Base-by-base conservation (phyloP, 495 filamentous ascomycete genomes). In the Xylaria longipes region DNA sequence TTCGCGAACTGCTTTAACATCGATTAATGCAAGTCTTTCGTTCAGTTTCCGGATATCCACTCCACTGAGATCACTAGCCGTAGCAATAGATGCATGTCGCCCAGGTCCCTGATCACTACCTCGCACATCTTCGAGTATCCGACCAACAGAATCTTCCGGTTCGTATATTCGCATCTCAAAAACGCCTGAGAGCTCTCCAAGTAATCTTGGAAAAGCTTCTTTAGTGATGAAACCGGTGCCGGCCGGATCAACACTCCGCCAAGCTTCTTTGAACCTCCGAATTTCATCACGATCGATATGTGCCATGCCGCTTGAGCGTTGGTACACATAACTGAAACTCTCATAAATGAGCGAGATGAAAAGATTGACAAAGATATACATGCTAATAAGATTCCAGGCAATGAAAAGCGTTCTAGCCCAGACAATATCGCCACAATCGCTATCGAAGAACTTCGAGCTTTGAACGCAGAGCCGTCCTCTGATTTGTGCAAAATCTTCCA, bases 341-440 rank as follows among this genome's bases (percentile, higher is more conserved):
- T 99, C 96, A 81, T 94, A 99, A 74, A 99, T 99, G 75, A 99
- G 89, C 50, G 96, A 99, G 69, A 98, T 94, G 80, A 99, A 99
- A 82, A 99, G 86, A 78, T 93, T 97, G 75, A 98, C 95, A 75
- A 99, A 99, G 80, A 99, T 96, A 82, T 98, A 99, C 96, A 99
- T 98, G 91, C 95, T 98, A 79, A 98, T 87, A 75, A 99, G 94
- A 83, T 99, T 99, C 96, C 96, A 99, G 14, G 92, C 87, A 70
- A 98, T 93, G 84, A 99, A 98, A 41, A 99, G 84, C 56, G 87
- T 87, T 43, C 93, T 87, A 20, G 96, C 94, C 93, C 96, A 98
- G 54, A 89, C 87, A 31, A 87, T 87, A 80, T 96, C 95, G 43
- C 96, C 96, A 77, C 96, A 99, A 83, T 98, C 97, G 75, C 93